Evolutionary conservation across 192 early-diverging fungal genomes (phyloP), one percentile per base, ranked within the genome.

Genomic region (Rhizophagus sp.): DNA sequence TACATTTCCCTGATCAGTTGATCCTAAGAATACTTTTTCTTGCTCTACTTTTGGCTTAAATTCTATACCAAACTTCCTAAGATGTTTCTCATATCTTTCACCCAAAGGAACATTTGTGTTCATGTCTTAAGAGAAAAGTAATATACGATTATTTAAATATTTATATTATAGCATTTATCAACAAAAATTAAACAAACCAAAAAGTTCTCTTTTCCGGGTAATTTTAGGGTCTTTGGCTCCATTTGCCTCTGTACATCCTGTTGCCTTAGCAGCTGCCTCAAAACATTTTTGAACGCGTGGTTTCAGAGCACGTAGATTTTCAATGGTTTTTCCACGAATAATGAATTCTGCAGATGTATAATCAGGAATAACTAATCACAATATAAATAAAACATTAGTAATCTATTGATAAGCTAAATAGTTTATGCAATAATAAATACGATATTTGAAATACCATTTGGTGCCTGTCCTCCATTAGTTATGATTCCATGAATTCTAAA

Each of bases 1-100:
- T 34, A 94, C 85, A 67, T 94, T 93, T 44, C 93, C 94, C 79
- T 91, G 88, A 82, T 94, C 94, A 6, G 94, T 92, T 8, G 87
- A 88, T 0, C 90, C 94, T 57, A 81, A 82, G 1, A 52, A 50
- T 10, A 36, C 5, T 19, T 66, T 34, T 15, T 79, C 66, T 78
- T 88, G 84, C 5, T 72, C 76, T 3, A n/a, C 19, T 44, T 82
- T 75, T 61, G 66, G 15, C 3, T 64, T 63, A 41, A 84, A 84
- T 12, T 71, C 78, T 19, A 81, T 62, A 63, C 82, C 86, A 44
- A 79, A 80, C 61, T 80, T 64, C 2, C 44, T 78, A 85, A 89
- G 84, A 36, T 88, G 63, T 3, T 82, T 78, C 65, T 85, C 86
- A 44, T 80, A 87, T 57, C 82, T 57, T n/a, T 47, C 27, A 50